phyloP scores from a whole-genome alignment of 129 eudicot species.

The Apium graveolens region DNA sequence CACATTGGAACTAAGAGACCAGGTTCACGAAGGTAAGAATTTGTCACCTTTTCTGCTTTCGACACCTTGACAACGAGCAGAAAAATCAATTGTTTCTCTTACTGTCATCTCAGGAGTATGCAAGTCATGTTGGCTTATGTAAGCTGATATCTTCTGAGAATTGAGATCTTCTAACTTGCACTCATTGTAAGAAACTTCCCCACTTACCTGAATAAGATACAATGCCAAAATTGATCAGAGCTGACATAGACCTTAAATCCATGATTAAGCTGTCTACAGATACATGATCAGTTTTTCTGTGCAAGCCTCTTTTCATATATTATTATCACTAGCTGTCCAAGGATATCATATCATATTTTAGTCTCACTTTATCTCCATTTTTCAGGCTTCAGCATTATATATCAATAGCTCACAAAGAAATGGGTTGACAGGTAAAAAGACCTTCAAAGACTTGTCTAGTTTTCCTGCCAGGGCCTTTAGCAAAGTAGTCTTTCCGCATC shows the following conservation, averaged over 20 bases:
- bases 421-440: neutral
- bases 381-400: neutral
- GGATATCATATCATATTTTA: neutral
- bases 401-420: neutral
- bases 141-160: slow-evolving; percentile 5
- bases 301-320: neutral
- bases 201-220: neutral
- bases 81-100: slow-evolving; percentile 9
- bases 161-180: neutral
- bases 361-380: neutral
- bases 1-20: neutral
- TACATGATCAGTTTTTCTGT: neutral
- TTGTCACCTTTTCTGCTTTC: slow-evolving; percentile 1
- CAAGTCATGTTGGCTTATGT: slow-evolving; percentile 11
- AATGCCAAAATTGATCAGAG: neutral
- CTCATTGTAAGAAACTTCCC: slow-evolving; percentile 7
- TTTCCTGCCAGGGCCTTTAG: slow-evolving; percentile 19
- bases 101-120: slow-evolving; percentile 11
- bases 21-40: neutral
- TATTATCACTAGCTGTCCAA: neutral
- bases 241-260: neutral
- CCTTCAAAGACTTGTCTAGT: slow-evolving; percentile 16
- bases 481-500: slow-evolving; percentile 19
- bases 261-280: neutral
- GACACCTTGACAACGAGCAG: slow-evolving; percentile 13